Evolutionary conservation across 169 alveolate species (phyloP), one percentile per base, ranked within the genome.

Genomic region (Eimeria acervulina): DNA sequence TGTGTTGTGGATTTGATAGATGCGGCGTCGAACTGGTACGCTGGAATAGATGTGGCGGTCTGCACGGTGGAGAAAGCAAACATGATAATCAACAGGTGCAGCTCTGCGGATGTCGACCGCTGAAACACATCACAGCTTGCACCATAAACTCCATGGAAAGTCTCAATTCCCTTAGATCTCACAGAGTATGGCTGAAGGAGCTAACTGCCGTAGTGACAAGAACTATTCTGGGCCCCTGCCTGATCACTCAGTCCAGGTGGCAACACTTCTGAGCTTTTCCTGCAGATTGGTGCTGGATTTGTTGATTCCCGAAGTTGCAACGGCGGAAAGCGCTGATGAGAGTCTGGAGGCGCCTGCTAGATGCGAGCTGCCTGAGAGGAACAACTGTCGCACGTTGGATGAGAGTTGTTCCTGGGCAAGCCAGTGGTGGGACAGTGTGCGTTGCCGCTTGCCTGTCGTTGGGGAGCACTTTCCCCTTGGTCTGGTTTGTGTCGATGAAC

Each of bases 51-150:
- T 92, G 94, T 97, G 31, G 97, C 98, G 31, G 96, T 97, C 36
- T 98, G 98, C 74, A 98, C 99, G n/a, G 87, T 98, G 42, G 99
- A 98, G 96, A 98, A 98, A 94, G 98, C 98, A 17, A 97, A 96
- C 92, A 70, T 95, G 70, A 68, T 97, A 36, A 33, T 98, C 70
- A 97, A 97, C 96, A 96, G 96, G 93, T 89, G 93, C n/a, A 84
- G 96, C 44, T 19, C 36, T 72, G 83, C 3, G 47, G 51, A n/a
- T 72, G 95, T 95, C 59, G 66, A 61, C 59, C 96, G 19, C 78
- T 44, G 74, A 8, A 28, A 33, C 47, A 36, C n/a, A 19, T 19
- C 83, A 5, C 83, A 2, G 19, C 13, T 72, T 72, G 83, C 31
- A 72, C 4, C 52, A 5, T 15, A 5, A 19, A 21, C 78, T 3